These are phyloP conservation scores for Scheffersomyces cryptocercus DNA, from an alignment of 1,139 yeast genomes.

Conservation along the genomic window DNA sequence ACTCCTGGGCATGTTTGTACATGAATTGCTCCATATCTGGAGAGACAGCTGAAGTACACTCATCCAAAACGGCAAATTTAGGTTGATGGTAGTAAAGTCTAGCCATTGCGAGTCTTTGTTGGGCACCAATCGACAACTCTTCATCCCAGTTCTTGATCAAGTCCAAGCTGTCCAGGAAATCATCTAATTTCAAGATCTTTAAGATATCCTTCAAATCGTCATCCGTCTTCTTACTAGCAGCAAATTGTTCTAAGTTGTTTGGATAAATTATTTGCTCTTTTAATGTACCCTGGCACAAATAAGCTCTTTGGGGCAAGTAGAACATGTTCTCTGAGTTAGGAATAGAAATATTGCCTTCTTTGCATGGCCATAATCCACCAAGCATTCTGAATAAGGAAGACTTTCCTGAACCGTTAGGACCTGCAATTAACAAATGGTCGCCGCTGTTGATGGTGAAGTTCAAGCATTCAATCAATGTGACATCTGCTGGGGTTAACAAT, in stretches of 20 bases:
- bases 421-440: constrained; percentile 84
- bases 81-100: constrained; percentile 89
- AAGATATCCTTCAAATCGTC: constrained; percentile 64
- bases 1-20: constrained; percentile 79
- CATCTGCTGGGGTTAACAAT: constrained; percentile 82
- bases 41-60: constrained; percentile 92
- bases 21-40: constrained; percentile 89
- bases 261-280: constrained; percentile 92
- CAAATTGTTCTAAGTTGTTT: constrained; percentile 62
- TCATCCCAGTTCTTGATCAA: constrained; percentile 82
- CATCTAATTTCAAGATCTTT: constrained; percentile 57
- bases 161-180: constrained; percentile 56
- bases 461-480: constrained; percentile 65
- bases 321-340: constrained; percentile 75
- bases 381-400: constrained; percentile 86
- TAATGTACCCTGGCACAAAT: constrained; percentile 70
- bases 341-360: constrained; percentile 59
- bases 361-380: constrained; percentile 93
- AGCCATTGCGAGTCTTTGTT: constrained; percentile 92
- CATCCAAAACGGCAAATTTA: constrained; percentile 90
- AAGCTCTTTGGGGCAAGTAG: constrained; percentile 91
- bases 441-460: constrained; percentile 77
- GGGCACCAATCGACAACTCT: constrained; percentile 87
- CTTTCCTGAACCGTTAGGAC: constrained; percentile 96
- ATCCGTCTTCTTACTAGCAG: constrained; percentile 52